phyloP scores from a whole-genome alignment of 164 flowering plant species.

The Tetrastigma voinierianum region DNA sequence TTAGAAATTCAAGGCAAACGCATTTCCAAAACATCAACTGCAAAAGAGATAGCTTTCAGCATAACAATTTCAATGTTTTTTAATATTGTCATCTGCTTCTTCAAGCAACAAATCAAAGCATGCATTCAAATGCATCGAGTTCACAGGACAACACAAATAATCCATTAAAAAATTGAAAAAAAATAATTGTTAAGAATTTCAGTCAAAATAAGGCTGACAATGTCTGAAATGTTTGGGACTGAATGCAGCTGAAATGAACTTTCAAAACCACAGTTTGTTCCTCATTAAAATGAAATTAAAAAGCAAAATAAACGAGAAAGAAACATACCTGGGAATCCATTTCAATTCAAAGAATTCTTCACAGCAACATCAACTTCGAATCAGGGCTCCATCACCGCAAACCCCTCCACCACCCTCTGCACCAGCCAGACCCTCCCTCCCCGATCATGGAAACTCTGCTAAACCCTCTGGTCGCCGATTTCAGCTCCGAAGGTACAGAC shows the following conservation, averaged over 20 bases:
- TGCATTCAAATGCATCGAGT: too few relatives aligned
- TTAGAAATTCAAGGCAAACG: too few relatives aligned
- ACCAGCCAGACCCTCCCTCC: constrained; percentile 93
- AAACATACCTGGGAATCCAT: constrained; percentile 81
- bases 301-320: background rate
- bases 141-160: background rate
- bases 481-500: constrained; percentile 74
- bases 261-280: background rate
- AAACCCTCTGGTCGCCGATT: constrained; percentile 79
- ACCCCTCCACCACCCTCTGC: constrained; percentile 59
- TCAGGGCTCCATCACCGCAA: constrained; percentile 17
- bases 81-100: background rate
- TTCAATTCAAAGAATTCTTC: constrained; percentile 80
- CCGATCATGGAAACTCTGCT: constrained; percentile 70
- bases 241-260: background rate
- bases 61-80: too few relatives aligned
- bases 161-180: background rate
- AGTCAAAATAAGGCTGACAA: too few relatives aligned
- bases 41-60: too few relatives aligned
- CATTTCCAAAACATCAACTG: too few relatives aligned
- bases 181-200: too few relatives aligned
- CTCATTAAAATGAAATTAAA: background rate
- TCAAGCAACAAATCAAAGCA: background rate
- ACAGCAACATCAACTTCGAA: constrained; percentile 67
- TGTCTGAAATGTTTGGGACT: too few relatives aligned